These are phyloP conservation scores for Cornus controversa DNA, from an alignment of 148 eudicot species.

Conservation along the genomic window DNA sequence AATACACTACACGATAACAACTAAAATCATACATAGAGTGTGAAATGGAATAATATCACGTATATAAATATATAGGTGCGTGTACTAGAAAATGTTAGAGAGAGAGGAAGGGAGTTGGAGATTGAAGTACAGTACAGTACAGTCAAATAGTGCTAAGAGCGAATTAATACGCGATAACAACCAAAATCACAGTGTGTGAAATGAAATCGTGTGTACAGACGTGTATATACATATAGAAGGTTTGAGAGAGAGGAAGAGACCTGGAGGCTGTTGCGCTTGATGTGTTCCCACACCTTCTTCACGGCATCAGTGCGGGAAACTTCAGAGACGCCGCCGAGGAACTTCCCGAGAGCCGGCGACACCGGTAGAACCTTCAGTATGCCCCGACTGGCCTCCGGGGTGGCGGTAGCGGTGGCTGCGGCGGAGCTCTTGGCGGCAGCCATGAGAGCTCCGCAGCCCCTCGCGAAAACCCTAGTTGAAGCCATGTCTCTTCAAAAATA, in stretches of 20 bases:
- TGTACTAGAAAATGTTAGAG: too few species aligned
- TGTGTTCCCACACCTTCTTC: conserved; percentile 54
- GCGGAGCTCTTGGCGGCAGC: conserved; percentile 27
- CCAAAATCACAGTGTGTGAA: too few species aligned
- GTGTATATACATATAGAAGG: too few species aligned
- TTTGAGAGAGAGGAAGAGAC: conserved; percentile 9
- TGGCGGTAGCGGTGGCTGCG: conserved; percentile 3
- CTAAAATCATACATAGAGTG: too few species aligned
- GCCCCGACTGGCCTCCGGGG: conserved; percentile 12
- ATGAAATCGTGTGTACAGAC: too few species aligned
- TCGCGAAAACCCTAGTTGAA: conserved; percentile 33
- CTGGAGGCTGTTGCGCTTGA: conserved; percentile 56
- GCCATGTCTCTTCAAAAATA: conserved; percentile 20
- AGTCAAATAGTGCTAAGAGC: too few species aligned
- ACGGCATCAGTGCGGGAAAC: conserved; percentile 48
- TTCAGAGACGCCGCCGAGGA: conserved; percentile 40
- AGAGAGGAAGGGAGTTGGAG: too few species aligned
- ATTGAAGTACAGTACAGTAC: too few species aligned
- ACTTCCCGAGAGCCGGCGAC: conserved; percentile 42
- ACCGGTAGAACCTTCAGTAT: conserved; percentile 36
- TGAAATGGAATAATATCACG: too few species aligned
- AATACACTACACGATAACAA: too few species aligned
- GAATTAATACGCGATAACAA: too few species aligned
- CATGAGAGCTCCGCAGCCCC: conserved; percentile 38
- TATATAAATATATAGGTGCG: too few species aligned